Evolutionary conservation across 164 flowering plant genomes (phyloP), one percentile per base, ranked within the genome.

Genomic region (Saururus chinensis): DNA sequence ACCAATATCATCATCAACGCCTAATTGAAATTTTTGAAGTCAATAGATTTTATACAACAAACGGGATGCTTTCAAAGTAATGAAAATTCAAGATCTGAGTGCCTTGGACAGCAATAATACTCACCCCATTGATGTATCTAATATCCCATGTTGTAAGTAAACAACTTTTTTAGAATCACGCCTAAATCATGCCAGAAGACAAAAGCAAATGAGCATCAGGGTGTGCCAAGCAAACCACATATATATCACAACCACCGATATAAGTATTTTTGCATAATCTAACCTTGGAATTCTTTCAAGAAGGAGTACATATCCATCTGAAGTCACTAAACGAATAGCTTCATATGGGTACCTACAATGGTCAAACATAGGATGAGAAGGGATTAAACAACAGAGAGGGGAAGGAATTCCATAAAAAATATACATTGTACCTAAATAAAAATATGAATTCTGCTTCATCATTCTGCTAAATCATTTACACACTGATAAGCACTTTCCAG

Each of bases 71-170:
- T 30, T 2, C 37, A 30, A 30, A 6, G 6, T 30, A 30, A 30
- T 30, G 2, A 30, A 30, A 30, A 30, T 30, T 30, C 37, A n/a
- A n/a, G n/a, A n/a, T n/a, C n/a, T n/a, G n/a, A n/a, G n/a, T n/a
- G n/a, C n/a, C n/a, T n/a, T n/a, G n/a, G n/a, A n/a, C n/a, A n/a
- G n/a, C n/a, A n/a, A n/a, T n/a, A 55, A 13, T 57, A 72, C 95
- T 81, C 70, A 95, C 99, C 99, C 97, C 97, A 95, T 84, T 14
- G 99, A 95, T 64, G 99, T 83, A 80, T 95, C 97, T 67, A 95
- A 40, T 69, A 88, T 67, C 35, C 97, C 99, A 79, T 95, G 99
- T 59, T 91, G 99, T 55, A 95, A 78, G 72, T 81, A 90, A 53
- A 88, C 89, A 59, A 78, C 96, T 75, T 90, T 95, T 70, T 82